Evolutionary conservation across 306 rosid species (phyloP).

Genomic region (Prunus campanulata): DNA sequence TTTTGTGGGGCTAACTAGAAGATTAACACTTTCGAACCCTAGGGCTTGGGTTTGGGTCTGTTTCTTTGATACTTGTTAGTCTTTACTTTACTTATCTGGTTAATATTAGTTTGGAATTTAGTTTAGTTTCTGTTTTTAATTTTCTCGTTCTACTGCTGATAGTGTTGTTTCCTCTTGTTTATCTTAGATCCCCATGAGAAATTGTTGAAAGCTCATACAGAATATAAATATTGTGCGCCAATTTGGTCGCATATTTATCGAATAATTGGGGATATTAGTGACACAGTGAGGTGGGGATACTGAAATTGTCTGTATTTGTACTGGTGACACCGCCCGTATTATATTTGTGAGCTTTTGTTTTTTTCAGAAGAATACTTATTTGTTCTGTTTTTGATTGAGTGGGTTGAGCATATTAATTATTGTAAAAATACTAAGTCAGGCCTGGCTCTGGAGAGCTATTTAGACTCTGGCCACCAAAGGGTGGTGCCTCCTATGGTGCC

Average conservation of each 20-base stretch:
- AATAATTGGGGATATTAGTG: slow-evolving; percentile 24
- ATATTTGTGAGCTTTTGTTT: slow-evolving; percentile 13
- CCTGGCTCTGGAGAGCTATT: slow-evolving; percentile 77
- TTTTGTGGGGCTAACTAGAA: slow-evolving; percentile 13
- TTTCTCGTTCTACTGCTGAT: slow-evolving; percentile 24
- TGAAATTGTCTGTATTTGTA: slow-evolving; percentile 8
- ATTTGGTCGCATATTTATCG: slow-evolving; percentile 18
- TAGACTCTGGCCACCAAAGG: slow-evolving; percentile 69
- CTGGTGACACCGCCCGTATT: slow-evolving; percentile 15
- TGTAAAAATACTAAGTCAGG: slow-evolving; percentile 34
- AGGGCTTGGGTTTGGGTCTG: slow-evolving; percentile 5
- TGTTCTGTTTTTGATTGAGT: slow-evolving; percentile 31
- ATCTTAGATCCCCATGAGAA: slow-evolving; percentile 35
- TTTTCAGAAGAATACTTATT: slow-evolving; percentile 14
- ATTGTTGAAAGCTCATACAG: slow-evolving; percentile 34
- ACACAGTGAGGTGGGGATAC: slow-evolving; percentile 20
- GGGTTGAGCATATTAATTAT: slow-evolving; percentile 29
- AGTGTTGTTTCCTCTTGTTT: slow-evolving; percentile 28
- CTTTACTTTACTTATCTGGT: slow-evolving; percentile 1
- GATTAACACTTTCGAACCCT: not conserved
- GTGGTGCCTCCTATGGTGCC: slow-evolving; percentile 85
- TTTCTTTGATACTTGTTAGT: slow-evolving; percentile 12
- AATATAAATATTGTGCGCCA: slow-evolving; percentile 22
- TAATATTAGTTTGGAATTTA: slow-evolving; percentile 2
- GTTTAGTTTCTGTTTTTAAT: slow-evolving; percentile 18